phyloP scores from a whole-genome alignment of 2,329 filamentous ascomycete genomes.

The Aspergillus phoenicis region DNA sequence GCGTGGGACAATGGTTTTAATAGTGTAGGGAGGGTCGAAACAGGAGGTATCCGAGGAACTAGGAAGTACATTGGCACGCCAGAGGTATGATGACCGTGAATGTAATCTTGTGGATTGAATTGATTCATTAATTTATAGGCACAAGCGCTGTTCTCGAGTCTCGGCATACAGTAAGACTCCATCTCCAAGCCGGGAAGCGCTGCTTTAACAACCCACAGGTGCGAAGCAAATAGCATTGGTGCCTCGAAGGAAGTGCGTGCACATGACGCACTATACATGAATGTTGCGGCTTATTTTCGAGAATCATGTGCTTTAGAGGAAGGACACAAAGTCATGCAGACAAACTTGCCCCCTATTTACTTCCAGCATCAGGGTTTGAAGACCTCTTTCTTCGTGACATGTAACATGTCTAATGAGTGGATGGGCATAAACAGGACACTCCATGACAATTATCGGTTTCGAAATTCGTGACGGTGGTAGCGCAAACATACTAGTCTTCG shows the following conservation, averaged over 20 bases:
- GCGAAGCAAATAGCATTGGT: constrained; percentile 63
- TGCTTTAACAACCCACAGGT: constrained; percentile 40
- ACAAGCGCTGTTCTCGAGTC: constrained; percentile 72
- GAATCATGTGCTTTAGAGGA: constrained; percentile 52
- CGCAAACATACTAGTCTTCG: constrained; percentile 78
- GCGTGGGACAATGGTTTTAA: constrained; percentile 90
- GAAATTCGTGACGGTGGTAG: constrained; percentile 68
- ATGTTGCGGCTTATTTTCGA: constrained; percentile 75
- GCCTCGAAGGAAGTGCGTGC: constrained; percentile 50
- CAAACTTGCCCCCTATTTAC: constrained; percentile 79
- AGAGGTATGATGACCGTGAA: constrained; percentile 61
- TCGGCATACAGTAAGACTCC: constrained; percentile 64
- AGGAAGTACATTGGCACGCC: constrained; percentile 95
- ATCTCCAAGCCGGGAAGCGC: background rate
- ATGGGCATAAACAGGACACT: constrained; percentile 67
- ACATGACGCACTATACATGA: constrained; percentile 62
- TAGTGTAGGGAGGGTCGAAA: constrained; percentile 71
- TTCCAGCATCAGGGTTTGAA: constrained; percentile 74
- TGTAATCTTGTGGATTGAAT: background rate
- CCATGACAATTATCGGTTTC: constrained; percentile 84
- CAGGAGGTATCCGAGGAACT: constrained; percentile 82
- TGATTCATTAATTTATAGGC: constrained; percentile 55
- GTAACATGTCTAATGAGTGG: background rate
- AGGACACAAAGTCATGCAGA: constrained; percentile 67
- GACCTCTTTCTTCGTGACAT: background rate